phyloP scores from a whole-genome alignment of 1,284 basidiomycete species.

The Apiotrichum laibachii region DNA sequence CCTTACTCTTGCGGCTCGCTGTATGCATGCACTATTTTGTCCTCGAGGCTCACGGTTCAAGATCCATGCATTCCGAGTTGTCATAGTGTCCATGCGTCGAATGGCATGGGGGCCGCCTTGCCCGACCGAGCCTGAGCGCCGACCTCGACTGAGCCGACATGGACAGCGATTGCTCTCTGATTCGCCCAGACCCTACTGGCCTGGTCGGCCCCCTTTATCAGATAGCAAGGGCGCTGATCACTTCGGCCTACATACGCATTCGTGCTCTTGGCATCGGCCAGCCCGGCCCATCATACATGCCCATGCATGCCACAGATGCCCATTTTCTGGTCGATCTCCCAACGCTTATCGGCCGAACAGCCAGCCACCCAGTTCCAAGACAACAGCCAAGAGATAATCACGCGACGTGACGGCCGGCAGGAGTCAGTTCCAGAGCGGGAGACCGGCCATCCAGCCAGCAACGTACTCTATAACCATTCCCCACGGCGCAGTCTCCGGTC shows the following conservation, averaged over 20 bases:
- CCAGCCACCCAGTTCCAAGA: background rate
- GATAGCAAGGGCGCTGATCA: background rate
- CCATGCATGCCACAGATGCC: background rate
- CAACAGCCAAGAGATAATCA: constrained; percentile 4
- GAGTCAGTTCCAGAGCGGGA: too few species aligned
- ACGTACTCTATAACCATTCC: background rate
- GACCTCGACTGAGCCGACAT: too few species aligned
- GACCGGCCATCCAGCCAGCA: background rate
- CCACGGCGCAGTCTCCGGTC: background rate
- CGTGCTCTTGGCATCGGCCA: background rate
- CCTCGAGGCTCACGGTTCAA: too few species aligned
- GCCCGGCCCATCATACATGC: background rate
- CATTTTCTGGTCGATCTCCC: too few species aligned
- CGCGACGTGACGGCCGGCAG: background rate
- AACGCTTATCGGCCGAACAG: background rate
- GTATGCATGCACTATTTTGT: too few species aligned
- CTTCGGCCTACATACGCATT: background rate
- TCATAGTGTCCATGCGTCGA: too few species aligned
- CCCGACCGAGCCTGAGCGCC: too few species aligned
- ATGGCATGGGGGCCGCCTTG: too few species aligned
- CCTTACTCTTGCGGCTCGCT: too few species aligned
- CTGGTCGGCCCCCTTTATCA: background rate
- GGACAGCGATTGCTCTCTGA: too few species aligned
- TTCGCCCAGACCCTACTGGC: too few species aligned
- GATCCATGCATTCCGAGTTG: too few species aligned